These are phyloP conservation scores for Apophysomyces sp. DNA, from an alignment of 371 early-diverging fungal genomes.

Conservation along the genomic window DNA sequence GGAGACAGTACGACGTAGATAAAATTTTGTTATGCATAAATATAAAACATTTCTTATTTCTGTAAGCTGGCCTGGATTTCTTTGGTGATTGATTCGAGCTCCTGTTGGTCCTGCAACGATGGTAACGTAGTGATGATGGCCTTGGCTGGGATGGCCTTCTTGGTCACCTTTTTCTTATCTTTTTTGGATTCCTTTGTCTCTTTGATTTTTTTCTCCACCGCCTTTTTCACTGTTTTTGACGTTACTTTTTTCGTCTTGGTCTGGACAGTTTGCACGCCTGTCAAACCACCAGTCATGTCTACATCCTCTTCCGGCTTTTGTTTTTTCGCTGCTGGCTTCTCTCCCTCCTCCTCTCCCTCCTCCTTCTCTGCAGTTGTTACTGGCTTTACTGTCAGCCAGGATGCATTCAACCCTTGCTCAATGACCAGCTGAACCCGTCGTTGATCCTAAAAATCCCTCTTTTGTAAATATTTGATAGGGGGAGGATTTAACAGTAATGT, in stretches of 20 bases:
- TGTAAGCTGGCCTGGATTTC: constrained; percentile 6
- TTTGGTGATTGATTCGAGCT: constrained; percentile 9
- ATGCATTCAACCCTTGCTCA: constrained; percentile 43
- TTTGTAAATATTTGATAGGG: not conserved
- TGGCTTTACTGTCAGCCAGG: constrained; percentile 38
- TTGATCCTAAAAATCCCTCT: constrained; percentile 35
- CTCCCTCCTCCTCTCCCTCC: constrained; percentile 39
- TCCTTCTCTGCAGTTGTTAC: constrained; percentile 35
- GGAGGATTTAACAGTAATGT: not conserved
- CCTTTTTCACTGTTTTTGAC: not conserved
- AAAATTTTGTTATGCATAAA: not conserved
- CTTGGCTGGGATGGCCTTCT: not conserved
- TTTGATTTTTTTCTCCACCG: not conserved
- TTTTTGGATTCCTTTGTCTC: not conserved
- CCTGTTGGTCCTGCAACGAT: constrained; percentile 6
- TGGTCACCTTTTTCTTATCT: constrained; percentile 7
- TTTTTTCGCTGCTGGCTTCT: constrained; percentile 29
- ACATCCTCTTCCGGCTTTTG: constrained; percentile 31
- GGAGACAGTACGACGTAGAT: constrained; percentile 42
- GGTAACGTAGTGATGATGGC: not conserved
- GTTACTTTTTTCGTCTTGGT: not conserved
- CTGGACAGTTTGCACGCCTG: not conserved
- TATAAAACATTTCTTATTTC: not conserved
- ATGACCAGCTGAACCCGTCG: constrained; percentile 43
- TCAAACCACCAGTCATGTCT: constrained; percentile 10